Conservation (phyloP, 768 basidiomycete species). For the Leucogyrophana mollusca region DNA sequence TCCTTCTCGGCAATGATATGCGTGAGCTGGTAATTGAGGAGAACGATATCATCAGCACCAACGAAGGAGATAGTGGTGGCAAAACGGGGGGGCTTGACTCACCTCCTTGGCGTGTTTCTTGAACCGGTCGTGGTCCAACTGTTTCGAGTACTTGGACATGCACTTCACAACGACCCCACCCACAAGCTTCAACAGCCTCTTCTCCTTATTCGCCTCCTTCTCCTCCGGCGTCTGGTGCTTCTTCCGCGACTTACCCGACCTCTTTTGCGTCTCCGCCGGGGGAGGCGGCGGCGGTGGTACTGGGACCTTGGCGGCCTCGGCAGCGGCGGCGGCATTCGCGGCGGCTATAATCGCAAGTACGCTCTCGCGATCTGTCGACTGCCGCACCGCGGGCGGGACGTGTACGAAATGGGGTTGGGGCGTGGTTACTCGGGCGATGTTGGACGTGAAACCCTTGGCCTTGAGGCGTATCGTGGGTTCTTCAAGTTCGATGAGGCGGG, state of each 20-base stretch:
- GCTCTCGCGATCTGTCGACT: constrained; percentile 19
- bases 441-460: constrained; percentile 1
- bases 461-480: constrained; percentile 18
- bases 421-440: not conserved
- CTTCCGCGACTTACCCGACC: constrained; percentile 28
- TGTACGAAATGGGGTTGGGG: too few relatives aligned
- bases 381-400: not conserved
- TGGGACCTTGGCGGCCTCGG: constrained; percentile 13
- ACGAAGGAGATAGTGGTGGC: not conserved
- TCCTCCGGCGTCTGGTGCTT: constrained; percentile 52
- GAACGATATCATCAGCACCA: not conserved
- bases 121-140: constrained; percentile 78
- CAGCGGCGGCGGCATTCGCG: constrained; percentile 33
- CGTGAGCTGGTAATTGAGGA: constrained; percentile 58
- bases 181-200: constrained; percentile 77
- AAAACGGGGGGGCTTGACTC: constrained; percentile 17
- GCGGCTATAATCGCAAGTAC: constrained; percentile 43
- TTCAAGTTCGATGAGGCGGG: constrained; percentile 22
- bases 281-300: constrained; percentile 11
- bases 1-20: constrained; percentile 90
- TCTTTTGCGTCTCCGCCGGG: constrained; percentile 17
- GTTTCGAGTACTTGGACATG: constrained; percentile 85
- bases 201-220: constrained; percentile 74
- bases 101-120: constrained; percentile 97
- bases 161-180: constrained; percentile 88